These are phyloP conservation scores for Periconia sp. DNA, from an alignment of 2,329 filamentous ascomycete species.

Conservation along the genomic window DNA sequence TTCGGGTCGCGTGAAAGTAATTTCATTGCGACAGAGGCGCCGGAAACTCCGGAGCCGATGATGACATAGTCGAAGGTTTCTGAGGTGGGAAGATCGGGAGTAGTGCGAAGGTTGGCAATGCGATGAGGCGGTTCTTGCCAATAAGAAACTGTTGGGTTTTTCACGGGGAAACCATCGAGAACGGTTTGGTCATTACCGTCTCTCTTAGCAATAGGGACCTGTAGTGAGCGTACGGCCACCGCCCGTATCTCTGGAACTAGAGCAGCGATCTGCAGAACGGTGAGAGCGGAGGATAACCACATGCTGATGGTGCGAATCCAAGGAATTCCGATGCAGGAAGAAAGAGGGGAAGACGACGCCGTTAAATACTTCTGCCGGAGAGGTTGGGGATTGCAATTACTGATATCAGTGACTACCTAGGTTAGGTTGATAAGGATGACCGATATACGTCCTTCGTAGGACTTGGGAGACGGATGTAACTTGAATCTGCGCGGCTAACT, in stretches of 20 bases:
- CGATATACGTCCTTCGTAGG: too few species aligned
- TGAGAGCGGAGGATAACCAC: neutral
- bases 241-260: neutral
- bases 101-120: slow-evolving; percentile 10
- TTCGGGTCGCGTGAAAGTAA: slow-evolving; percentile 13
- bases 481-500: neutral
- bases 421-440: neutral
- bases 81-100: neutral
- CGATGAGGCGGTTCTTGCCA: slow-evolving; percentile 33
- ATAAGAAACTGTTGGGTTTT: slow-evolving; percentile 33
- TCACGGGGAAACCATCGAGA: slow-evolving; percentile 16
- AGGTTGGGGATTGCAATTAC: neutral
- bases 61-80: slow-evolving; percentile 29
- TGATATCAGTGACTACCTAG: neutral
- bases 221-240: neutral
- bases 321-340: neutral
- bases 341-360: neutral
- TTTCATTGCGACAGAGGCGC: slow-evolving; percentile 30
- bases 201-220: slow-evolving; percentile 1
- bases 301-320: neutral
- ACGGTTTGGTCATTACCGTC: neutral
- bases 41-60: slow-evolving; percentile 32
- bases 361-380: neutral
- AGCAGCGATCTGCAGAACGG: neutral
- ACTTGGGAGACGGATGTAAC: too few species aligned